Base-by-base conservation (phyloP, 805 yeast genomes). In the Pichia occidentalis region DNA sequence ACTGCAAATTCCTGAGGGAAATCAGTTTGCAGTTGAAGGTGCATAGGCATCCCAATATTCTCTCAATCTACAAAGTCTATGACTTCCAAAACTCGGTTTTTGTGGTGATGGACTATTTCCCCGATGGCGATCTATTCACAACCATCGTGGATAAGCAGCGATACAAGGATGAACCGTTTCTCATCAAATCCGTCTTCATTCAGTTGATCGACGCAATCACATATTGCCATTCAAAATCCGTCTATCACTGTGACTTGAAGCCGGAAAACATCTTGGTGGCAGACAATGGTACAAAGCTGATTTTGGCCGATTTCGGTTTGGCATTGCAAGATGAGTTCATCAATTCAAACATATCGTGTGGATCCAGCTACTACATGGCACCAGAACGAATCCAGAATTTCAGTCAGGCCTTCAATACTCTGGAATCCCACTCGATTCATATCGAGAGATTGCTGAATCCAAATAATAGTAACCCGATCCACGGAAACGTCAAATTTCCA, bases 191-290 rank as follows among this genome's bases (percentile, higher is more conserved):
- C 43, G 80, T 72, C 46, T 81, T 83, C 51, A 52, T 71, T 29
- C 97, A 92, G 61, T 71, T 92, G 57, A 67, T 90, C 29, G 84
- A 87, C 45, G 95, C 88, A 3, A 71, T 88, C 37, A 74, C 76
- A 45, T 84, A 80, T 62, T 84, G 94, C 53, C 97, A 90, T 59
- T 68, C 80, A 2, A 75, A 73, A 44, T 80, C 83, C n/a, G 76
- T 90, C 25, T 90, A 79, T 57, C 97, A 88, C 57, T 84, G 97
- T 55, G 97, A 88, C 61, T 75, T 88, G 47, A 92, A 92, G 64
- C 98, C 98, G 5, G 97, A 92, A 59, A 92, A 92, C 64, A 74
- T 92, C 40, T 65, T 92, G 52, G 77, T 87, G 34, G 69, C 75
- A 10, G 59, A 60, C 53, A 67, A 72, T 50, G 85, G 77, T 42